Percentiles rank a stretch among this genome's conserved stretches.
Conservation (phyloP, 495 filamentous ascomycete species). For the Penicillium bialowiezense region DNA sequence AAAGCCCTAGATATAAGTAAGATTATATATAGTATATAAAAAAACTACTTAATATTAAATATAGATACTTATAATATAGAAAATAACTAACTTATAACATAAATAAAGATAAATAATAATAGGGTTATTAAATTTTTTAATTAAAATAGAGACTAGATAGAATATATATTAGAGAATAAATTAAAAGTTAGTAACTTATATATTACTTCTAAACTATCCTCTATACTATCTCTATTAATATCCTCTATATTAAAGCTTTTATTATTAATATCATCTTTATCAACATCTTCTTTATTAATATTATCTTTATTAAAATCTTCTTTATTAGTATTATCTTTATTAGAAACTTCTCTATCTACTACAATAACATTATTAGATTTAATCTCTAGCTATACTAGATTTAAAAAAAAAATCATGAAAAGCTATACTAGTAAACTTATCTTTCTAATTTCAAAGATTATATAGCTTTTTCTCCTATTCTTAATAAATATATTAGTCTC, state of each 20-base stretch:
- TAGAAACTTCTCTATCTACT: no score
- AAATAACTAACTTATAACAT: neutral
- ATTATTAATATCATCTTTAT: neutral
- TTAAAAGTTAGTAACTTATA: conserved; percentile 7
- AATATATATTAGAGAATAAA: conserved; percentile 4
- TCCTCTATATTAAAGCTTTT: neutral
- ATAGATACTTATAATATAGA: neutral
- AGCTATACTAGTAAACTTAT: neutral
- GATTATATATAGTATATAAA: neutral
- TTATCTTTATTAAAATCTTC: no score
- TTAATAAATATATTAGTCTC: neutral
- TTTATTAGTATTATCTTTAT: no score
- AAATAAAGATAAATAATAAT: conserved; percentile 2
- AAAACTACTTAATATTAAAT: neutral
- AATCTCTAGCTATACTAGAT: neutral
- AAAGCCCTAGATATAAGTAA: neutral
- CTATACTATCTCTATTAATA: neutral
- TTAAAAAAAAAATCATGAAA: neutral
- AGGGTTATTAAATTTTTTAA: conserved; percentile 8
- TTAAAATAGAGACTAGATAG: conserved; percentile 3
- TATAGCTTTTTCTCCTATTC: neutral
- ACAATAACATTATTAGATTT: neutral
- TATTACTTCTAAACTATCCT: conserved; percentile 1
- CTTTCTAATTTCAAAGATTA: neutral
- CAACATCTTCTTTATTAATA: neutral